phyloP scores from a whole-genome alignment of 2,329 filamentous ascomycete genomes.

The Fusarium sp. region DNA sequence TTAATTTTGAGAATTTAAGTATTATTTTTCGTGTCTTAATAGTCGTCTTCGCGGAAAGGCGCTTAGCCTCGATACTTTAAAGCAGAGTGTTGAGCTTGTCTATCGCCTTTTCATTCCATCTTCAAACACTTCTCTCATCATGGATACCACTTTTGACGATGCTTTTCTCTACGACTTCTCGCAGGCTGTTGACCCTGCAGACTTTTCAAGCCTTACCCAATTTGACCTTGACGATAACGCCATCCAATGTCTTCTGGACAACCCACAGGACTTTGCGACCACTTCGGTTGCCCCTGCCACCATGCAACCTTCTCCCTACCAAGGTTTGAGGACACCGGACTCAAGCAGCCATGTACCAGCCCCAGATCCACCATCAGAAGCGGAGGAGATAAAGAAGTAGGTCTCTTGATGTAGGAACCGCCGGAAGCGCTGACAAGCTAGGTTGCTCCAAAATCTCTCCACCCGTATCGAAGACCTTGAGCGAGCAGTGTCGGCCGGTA shows the following conservation, averaged over 20 bases:
- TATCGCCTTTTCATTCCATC: not conserved
- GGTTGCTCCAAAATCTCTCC: constrained; percentile 4
- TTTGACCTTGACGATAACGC: constrained; percentile 1
- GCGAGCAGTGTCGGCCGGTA: constrained; percentile 5
- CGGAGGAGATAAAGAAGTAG: not conserved
- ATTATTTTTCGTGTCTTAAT: not conserved
- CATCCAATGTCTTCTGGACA: not conserved
- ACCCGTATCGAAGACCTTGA: constrained; percentile 6
- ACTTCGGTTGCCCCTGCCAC: not conserved
- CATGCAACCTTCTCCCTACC: not conserved
- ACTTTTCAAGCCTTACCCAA: not conserved
- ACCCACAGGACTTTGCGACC: not conserved
- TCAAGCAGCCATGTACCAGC: not conserved
- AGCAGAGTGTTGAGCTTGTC: not conserved
- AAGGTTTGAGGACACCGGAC: not conserved
- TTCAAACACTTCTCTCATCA: not conserved
- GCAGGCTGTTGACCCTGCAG: not conserved
- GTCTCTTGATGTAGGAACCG: not conserved
- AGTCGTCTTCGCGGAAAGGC: not conserved
- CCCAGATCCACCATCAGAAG: not conserved
- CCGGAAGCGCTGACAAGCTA: not conserved
- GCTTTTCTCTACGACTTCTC: constrained; percentile 11
- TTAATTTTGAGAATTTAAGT: not conserved
- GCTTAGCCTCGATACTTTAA: not conserved
- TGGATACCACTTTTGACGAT: constrained; percentile 8